Conservation (phyloP, 73 alveolate genomes). For the Stentor coeruleus region DNA sequence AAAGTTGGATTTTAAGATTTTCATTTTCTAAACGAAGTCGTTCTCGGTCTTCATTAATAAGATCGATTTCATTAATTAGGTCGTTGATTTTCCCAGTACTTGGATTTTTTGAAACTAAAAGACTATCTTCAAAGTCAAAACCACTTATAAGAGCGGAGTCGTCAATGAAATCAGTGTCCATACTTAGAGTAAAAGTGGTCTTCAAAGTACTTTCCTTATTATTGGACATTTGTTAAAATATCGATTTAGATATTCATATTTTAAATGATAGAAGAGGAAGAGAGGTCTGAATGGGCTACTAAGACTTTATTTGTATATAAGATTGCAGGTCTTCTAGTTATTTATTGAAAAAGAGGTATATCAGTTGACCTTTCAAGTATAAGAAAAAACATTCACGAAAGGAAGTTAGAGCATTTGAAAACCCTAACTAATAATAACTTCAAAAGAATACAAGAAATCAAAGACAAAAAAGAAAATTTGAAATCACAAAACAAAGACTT, state of each 20-base stretch:
- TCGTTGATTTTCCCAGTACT: not conserved
- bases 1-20: not conserved
- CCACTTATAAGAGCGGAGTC: not conserved
- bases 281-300: too few species aligned
- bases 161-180: not conserved
- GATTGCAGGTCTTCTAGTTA: not conserved
- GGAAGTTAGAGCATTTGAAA: slow-evolving; percentile 19
- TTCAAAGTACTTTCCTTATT: not conserved
- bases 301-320: too few species aligned
- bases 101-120: not conserved
- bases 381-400: slow-evolving; percentile 6
- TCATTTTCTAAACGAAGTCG: not conserved
- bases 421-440: not conserved
- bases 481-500: not conserved
- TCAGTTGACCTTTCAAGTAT: not conserved
- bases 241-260: too few species aligned
- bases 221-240: too few species aligned
- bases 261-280: too few species aligned
- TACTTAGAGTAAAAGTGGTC: not conserved
- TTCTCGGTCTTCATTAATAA: not conserved
- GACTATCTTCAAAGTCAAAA: not conserved
- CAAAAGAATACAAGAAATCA: not conserved
- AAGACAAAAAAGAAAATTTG: slow-evolving; percentile 3
- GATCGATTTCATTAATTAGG: not conserved
- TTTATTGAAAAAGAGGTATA: not conserved